Base-by-base conservation (phyloP, 129 eudicot genomes). In the Ambrosia artemisiifolia region DNA sequence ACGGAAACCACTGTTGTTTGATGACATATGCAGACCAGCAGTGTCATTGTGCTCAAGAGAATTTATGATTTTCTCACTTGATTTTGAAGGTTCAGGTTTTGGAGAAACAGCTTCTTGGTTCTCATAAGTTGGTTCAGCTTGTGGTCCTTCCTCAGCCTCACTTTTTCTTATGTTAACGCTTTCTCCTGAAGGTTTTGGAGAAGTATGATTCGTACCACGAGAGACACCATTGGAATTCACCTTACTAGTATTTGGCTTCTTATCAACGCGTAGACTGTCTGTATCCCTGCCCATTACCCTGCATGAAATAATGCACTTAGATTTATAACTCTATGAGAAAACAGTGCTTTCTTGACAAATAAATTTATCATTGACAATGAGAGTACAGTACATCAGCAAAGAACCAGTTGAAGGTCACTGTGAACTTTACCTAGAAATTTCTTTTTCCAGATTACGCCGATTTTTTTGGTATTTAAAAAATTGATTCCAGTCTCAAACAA, bases 251-350 rank as follows among this genome's bases (percentile, higher is more conserved):
- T 55, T 53, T 48, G 95, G 76, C 72, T 80, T 87, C 76, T 87
- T 90, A 78, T 87, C 98, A 50, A 32, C 20, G 35, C 75, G 85
- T 54, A 87, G 54, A 67, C 88, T 86, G 65, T 87, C 69, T 67
- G 81, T 75, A 57, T 93, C 86, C 83, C 93, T 87, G 74, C 95
- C 98, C 98, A 94, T 89, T 69, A 70, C 76, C 88, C 98, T 85
- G 90, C 71, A 47, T 64, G 36, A 62, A 63, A 63, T 34, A 8
- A 80, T 10, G 19, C 18, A 46, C 46, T 55, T 20, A 30, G 19
- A 46, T 34, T 17, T 72, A 56, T 30, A 65, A 33, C 16, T 34
- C 28, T 10, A 14, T 43, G 77, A 70, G 4, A 32, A 40, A 53
- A 34, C 12, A 11, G 18, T 18, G 35, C 43, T 63, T 16, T 56